Percentiles rank a stretch among this genome's conserved stretches.
Evolutionary conservation across 306 rosid species (phyloP).

Genomic region (Vicia sativa): DNA sequence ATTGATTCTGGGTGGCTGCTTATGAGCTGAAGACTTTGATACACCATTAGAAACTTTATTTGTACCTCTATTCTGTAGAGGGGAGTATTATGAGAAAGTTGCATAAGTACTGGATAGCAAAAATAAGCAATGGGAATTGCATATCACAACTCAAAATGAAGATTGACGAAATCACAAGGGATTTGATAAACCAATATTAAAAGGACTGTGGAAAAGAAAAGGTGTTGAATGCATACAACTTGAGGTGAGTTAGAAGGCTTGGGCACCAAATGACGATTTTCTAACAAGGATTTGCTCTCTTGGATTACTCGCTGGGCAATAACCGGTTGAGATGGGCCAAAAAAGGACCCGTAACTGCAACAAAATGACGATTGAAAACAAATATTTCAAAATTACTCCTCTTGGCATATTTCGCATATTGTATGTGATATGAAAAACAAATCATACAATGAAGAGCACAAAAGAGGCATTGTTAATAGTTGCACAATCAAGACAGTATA

Average conservation of each 20-base stretch:
- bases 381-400: constrained; percentile 29
- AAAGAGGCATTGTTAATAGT: constrained; percentile 9
- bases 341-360: constrained; percentile 90
- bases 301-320: constrained; percentile 88
- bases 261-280: constrained; percentile 67
- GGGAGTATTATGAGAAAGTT: constrained; percentile 41
- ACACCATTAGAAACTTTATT: constrained; percentile 50
- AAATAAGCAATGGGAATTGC: constrained; percentile 17
- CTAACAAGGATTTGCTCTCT: constrained; percentile 88
- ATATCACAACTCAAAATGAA: constrained; percentile 15
- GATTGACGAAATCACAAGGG: constrained; percentile 4
- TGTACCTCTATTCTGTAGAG: constrained; percentile 56
- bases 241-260: constrained; percentile 51
- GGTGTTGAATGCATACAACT: constrained; percentile 49
- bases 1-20: constrained; percentile 50
- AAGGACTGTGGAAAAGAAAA: constrained; percentile 20
- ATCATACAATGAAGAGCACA: constrained; percentile 10
- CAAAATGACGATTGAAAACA: constrained; percentile 28
- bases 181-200: neutral
- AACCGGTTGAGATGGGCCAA: constrained; percentile 86
- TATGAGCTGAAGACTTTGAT: constrained; percentile 46
- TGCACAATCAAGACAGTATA: neutral
- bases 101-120: constrained; percentile 18
- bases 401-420: constrained; percentile 26
- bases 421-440: neutral